Evolutionary conservation across 2,329 filamentous ascomycete species (phyloP), one percentile per base, ranked within the genome.

Genomic region (Aureobasidium sp.): DNA sequence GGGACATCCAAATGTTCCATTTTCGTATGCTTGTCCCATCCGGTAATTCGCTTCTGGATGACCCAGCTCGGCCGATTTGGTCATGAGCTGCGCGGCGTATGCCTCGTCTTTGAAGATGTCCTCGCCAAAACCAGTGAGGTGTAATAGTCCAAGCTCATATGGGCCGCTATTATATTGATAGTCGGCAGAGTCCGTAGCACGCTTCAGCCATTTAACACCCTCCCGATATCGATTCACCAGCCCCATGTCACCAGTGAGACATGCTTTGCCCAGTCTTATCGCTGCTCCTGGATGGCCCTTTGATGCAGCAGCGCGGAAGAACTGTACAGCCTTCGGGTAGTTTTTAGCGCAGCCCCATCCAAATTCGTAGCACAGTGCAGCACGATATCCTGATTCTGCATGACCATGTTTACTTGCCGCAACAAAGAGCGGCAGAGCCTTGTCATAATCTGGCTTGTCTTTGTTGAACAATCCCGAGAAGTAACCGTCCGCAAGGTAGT

Each of bases 201-300:
- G 85, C 77, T 97, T 97, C 70, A 99, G 79, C 94, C 94, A 99
- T 74, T 96, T 97, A 67, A 97, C 79, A 9, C 93, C 94, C 74
- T 99, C 94, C 58, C 90, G 84, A 71, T 96, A 95, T 63, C 89
- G 84, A 72, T 90, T 91, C 67, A 87, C 85, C 22, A 88, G 77
- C 34, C 94, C 94, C 73, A 99, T 85, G 67, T 97, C 92, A 45
- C 91, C 91, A 3, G 87, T 88, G 61, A 99, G 76, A 75, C 93
- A 97, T 7, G 94, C 94, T 72, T 91, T 89, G 44, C 91, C 93
- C 58, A 99, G 84, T 62, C 94, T 87, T 61, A 91, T 90, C 84
- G 97, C 96, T 55, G 94, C 93, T 55, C 94, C 94, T 0, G 94
- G 94, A 70, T 99, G 94, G 64, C 91, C 90, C 75, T 97, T 97